Conservation (phyloP, 495 filamentous ascomycete species). For the Pyrenopolyporus hunteri region DNA sequence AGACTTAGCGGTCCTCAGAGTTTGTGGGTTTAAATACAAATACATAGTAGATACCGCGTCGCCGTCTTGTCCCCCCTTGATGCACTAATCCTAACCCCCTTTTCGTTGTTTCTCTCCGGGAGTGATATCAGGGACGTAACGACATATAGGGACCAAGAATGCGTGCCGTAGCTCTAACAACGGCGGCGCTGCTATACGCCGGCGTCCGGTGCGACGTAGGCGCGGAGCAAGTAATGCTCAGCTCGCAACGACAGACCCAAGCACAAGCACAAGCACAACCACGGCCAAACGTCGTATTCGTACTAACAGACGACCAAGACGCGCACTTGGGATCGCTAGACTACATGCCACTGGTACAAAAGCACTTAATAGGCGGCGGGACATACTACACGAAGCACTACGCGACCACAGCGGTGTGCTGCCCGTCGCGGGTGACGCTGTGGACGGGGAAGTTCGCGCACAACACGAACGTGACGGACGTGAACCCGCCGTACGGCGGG, state of each 20-base stretch:
- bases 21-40: no score
- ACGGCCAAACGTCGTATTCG: constrained; percentile 51
- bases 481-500: constrained; percentile 65
- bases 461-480: constrained; percentile 74
- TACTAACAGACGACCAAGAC: constrained; percentile 69
- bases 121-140: background rate
- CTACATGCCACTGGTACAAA: constrained; percentile 59
- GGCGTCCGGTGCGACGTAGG: background rate
- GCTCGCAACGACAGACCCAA: background rate
- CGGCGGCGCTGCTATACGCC: background rate
- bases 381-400: constrained; percentile 61
- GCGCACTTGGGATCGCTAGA: constrained; percentile 58
- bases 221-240: constrained; percentile 14
- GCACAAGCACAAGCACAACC: background rate
- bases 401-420: constrained; percentile 64
- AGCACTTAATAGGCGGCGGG: constrained; percentile 57
- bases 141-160: background rate
- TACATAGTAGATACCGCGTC: background rate
- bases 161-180: background rate
- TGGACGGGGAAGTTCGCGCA: constrained; percentile 70
- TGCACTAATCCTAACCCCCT: background rate
- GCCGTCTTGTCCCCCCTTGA: background rate
- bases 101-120: background rate
- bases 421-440: constrained; percentile 64
- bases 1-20: no score